phyloP scores from a whole-genome alignment of 352 stramenopile genomes.

The Phytophthora sansomeana region DNA sequence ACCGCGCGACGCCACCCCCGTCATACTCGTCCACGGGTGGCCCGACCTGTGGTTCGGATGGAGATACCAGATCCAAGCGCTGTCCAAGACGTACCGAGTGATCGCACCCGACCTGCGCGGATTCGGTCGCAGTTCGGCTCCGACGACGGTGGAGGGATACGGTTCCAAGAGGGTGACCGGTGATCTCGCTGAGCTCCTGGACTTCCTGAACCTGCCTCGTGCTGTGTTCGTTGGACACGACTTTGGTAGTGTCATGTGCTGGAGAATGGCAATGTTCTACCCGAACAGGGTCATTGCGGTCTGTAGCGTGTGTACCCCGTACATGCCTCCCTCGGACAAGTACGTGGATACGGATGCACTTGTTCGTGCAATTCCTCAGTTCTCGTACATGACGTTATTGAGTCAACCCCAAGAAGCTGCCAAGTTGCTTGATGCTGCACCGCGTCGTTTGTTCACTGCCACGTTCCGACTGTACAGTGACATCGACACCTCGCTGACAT shows the following conservation, averaged over 20 bases:
- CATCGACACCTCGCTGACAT: conserved; percentile 28
- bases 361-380: conserved; percentile 54
- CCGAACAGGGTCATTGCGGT: conserved; percentile 57
- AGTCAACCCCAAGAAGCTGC: conserved; percentile 44
- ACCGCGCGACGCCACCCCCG: conserved; percentile 49
- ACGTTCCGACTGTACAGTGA: conserved; percentile 57
- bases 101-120: conserved; percentile 65
- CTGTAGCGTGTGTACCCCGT: conserved; percentile 67
- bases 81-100: conserved; percentile 58
- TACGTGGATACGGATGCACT: conserved; percentile 55
- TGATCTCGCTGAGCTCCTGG: conserved; percentile 55
- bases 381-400: conserved; percentile 74
- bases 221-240: conserved; percentile 76
- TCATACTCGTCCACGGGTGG: conserved; percentile 77
- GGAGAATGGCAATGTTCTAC: conserved; percentile 74
- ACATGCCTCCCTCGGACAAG: conserved; percentile 49
- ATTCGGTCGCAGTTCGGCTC: conserved; percentile 63
- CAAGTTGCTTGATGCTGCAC: conserved; percentile 44
- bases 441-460: conserved; percentile 57
- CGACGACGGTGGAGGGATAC: conserved; percentile 49
- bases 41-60: conserved; percentile 80
- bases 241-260: conserved; percentile 64
- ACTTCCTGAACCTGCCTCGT: conserved; percentile 66
- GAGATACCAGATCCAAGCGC: conserved; percentile 67
- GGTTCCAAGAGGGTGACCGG: conserved; percentile 59